Conservation (phyloP, 1,139 yeast genomes). For the Arxiozyma telluris region DNA sequence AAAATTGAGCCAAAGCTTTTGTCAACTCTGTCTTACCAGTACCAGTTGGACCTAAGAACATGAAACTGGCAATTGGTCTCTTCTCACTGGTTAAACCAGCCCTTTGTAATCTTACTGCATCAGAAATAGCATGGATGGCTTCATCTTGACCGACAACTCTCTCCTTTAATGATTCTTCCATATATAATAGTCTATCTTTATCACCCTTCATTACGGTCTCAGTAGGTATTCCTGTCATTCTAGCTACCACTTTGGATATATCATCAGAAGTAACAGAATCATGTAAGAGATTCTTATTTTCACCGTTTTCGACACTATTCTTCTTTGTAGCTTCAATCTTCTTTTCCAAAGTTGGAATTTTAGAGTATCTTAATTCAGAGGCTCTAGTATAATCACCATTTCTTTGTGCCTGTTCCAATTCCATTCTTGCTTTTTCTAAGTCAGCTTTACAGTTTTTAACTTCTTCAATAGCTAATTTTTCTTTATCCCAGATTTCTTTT, state of each 20-base stretch:
- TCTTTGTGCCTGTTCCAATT: conserved; percentile 74
- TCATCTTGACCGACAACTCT: conserved; percentile 94
- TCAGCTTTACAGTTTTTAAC: conserved; percentile 73
- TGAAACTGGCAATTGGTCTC: conserved; percentile 91
- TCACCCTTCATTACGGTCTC: conserved; percentile 88
- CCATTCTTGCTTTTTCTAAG: conserved; percentile 74
- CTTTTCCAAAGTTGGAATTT: conserved; percentile 68
- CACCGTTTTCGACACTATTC: conserved; percentile 18
- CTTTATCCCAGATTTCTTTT: conserved; percentile 80
- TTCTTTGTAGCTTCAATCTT: conserved; percentile 47
- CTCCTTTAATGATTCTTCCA: conserved; percentile 70
- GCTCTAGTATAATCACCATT: conserved; percentile 82
- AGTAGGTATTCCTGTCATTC: conserved; percentile 96
- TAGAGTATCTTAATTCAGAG: conserved; percentile 78
- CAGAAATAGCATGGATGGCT: conserved; percentile 80
- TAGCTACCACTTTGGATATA: conserved; percentile 81
- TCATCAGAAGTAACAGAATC: conserved; percentile 93
- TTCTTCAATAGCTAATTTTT: conserved; percentile 61
- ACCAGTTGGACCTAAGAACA: conserved; percentile 97
- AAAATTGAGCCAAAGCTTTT: conserved; percentile 80
- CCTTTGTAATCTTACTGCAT: conserved; percentile 90
- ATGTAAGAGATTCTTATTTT: conserved; percentile 46
- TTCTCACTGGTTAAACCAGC: conserved; percentile 93
- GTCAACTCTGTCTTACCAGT: conserved; percentile 96
- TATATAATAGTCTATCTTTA: conserved; percentile 75